phyloP scores from a whole-genome alignment of 305 asterid species.

The Solanum hybrid region DNA sequence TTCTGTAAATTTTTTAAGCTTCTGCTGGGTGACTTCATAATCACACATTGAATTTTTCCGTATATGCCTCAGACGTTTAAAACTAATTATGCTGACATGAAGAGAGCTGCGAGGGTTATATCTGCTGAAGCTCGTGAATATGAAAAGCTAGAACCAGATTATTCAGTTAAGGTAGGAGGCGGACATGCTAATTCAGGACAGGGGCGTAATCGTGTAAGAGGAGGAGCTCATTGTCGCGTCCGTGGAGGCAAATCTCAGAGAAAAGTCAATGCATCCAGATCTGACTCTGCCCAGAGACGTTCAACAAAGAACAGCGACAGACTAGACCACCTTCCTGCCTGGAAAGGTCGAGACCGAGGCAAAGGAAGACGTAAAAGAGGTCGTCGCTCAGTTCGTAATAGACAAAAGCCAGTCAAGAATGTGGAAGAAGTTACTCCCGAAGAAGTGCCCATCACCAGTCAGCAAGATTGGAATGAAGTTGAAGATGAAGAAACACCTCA shows the following conservation, averaged over 20 bases:
- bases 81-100: slow-evolving; percentile 19
- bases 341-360: slow-evolving; percentile 43
- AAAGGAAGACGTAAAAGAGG: slow-evolving; percentile 44
- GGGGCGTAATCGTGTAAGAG: slow-evolving; percentile 49
- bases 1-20: background rate
- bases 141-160: slow-evolving; percentile 26
- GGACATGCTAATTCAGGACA: slow-evolving; percentile 29
- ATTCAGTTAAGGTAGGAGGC: slow-evolving; percentile 21
- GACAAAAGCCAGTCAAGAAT: slow-evolving; percentile 30
- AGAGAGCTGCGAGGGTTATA: slow-evolving; percentile 18
- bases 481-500: slow-evolving; percentile 26
- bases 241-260: slow-evolving; percentile 40
- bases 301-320: slow-evolving; percentile 17
- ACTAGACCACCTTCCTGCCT: slow-evolving; percentile 24
- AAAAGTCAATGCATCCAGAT: slow-evolving; percentile 17
- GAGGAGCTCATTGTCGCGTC: slow-evolving; percentile 29
- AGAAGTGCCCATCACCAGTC: slow-evolving; percentile 15
- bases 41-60: background rate
- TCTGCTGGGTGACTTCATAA: slow-evolving; percentile 2
- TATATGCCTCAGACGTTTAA: slow-evolving; percentile 30
- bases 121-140: slow-evolving; percentile 12
- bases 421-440: slow-evolving; percentile 2
- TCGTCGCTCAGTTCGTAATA: slow-evolving; percentile 29
- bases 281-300: slow-evolving; percentile 17
- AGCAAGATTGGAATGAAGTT: slow-evolving; percentile 29